These are phyloP conservation scores for Neospermospora avenae DNA, from an alignment of 2,329 filamentous ascomycete species.

Conservation along the genomic window DNA sequence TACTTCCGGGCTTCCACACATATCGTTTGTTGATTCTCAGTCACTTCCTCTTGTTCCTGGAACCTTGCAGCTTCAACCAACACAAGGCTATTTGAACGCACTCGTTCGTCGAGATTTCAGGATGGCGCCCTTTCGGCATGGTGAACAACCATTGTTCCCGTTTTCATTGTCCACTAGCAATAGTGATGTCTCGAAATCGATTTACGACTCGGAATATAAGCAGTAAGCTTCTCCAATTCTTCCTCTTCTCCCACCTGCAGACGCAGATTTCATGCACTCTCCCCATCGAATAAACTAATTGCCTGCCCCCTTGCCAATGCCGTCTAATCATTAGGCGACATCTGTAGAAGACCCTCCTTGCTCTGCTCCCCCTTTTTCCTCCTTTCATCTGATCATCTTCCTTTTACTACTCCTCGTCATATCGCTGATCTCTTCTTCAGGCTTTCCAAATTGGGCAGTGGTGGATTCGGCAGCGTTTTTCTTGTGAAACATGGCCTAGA, in stretches of 20 bases:
- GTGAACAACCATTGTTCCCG: slow-evolving; percentile 5
- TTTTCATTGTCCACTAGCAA: background rate
- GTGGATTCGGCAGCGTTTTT: slow-evolving; percentile 64
- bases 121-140: background rate
- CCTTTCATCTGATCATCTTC: too few relatives aligned
- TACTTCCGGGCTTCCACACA: background rate
- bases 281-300: background rate
- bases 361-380: too few relatives aligned
- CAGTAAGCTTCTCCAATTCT: slow-evolving; percentile 4
- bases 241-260: background rate
- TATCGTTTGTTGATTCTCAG: slow-evolving; percentile 2
- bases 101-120: slow-evolving; percentile 5
- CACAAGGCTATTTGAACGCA: slow-evolving; percentile 2
- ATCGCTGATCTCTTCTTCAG: background rate
- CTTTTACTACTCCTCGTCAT: too few relatives aligned
- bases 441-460: slow-evolving; percentile 39
- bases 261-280: background rate
- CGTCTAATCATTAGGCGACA: too few relatives aligned
- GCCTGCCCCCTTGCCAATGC: background rate
- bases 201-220: slow-evolving; percentile 9
- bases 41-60: background rate
- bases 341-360: too few relatives aligned
- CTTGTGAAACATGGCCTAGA: slow-evolving; percentile 60
- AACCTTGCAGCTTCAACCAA: background rate
- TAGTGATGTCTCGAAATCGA: background rate